Conservation (phyloP, 208 protist genomes). For the Leishmania guyanensis region DNA sequence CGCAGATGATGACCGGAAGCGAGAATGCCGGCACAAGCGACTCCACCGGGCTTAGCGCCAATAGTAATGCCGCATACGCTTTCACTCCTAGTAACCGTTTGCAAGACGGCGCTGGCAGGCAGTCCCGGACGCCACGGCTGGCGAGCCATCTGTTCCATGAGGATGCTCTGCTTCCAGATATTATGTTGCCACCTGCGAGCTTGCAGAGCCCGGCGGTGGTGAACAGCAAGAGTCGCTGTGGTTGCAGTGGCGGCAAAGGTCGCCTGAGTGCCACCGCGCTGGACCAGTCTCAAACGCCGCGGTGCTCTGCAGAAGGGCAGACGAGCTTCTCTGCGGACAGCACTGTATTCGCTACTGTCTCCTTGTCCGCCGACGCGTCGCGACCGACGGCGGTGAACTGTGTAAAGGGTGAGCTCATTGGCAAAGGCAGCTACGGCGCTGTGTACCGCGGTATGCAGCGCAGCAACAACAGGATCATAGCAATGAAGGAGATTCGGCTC, state of each 20-base stretch:
- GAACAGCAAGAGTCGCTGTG: conserved; percentile 4
- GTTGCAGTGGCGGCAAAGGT: conserved; percentile 9
- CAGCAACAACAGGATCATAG: conserved; percentile 87
- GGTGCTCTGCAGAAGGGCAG: conserved; percentile 10
- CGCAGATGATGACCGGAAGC: not conserved
- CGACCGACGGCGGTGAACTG: conserved; percentile 49
- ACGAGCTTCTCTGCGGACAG: conserved; percentile 18
- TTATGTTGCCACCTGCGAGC: not conserved
- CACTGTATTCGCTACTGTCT: not conserved
- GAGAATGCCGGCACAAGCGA: not conserved
- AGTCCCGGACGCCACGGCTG: conserved; percentile 21
- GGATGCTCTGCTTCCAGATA: conserved; percentile 1
- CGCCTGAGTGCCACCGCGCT: conserved; percentile 6
- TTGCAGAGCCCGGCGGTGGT: conserved; percentile 23
- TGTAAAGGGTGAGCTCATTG: conserved; percentile 76
- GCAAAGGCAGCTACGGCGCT: conserved; percentile 85
- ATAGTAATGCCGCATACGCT: not conserved
- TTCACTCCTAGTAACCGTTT: not conserved
- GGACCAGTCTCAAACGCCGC: conserved; percentile 14
- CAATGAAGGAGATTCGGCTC: conserved; percentile 88
- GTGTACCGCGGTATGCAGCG: conserved; percentile 88
- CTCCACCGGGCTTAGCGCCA: not conserved
- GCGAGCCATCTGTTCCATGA: conserved; percentile 32
- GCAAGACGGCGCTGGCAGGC: not conserved
- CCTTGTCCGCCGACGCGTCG: conserved; percentile 2